Conservation (phyloP, 2,329 filamentous ascomycete genomes). For the Hypoxylon sp. region DNA sequence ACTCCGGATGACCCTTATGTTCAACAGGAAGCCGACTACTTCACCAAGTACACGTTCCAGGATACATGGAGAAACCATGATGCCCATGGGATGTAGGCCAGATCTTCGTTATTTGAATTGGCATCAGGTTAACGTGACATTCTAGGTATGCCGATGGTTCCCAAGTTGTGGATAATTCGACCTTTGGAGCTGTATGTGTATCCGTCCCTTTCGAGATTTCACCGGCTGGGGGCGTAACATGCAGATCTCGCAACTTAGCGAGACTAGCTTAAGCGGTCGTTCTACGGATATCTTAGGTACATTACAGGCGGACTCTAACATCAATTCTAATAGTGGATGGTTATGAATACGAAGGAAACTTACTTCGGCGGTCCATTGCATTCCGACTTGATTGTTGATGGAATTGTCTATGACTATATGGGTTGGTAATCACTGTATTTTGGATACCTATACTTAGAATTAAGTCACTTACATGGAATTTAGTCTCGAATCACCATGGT, state of each 20-base stretch:
- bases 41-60: conserved; percentile 76
- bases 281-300: conserved; percentile 1
- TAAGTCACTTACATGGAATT: conserved; percentile 39
- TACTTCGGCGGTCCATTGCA: conserved; percentile 74
- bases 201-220: not conserved
- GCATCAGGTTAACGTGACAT: conserved; percentile 24
- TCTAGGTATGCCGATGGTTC: conserved; percentile 64
- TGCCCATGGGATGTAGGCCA: conserved; percentile 64
- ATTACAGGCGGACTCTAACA: conserved; percentile 18
- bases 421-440: conserved; percentile 43
- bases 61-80: conserved; percentile 71
- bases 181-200: conserved; percentile 63
- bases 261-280: not conserved
- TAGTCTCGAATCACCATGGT: conserved; percentile 73
- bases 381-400: conserved; percentile 74
- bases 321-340: conserved; percentile 63
- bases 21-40: conserved; percentile 70
- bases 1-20: conserved; percentile 69
- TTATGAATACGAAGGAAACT: conserved; percentile 75
- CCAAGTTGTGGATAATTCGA: conserved; percentile 64
- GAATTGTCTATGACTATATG: conserved; percentile 76
- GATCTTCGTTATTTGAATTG: not conserved
- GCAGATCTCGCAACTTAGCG: conserved; percentile 3
- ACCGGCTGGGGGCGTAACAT: conserved; percentile 8
- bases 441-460: not conserved